A percentile compares a stretch with the other conserved stretches of the same genome.
phyloP scores from a whole-genome alignment of 2,329 filamentous ascomycete genomes.

The Pestalotiopsis sp. region DNA sequence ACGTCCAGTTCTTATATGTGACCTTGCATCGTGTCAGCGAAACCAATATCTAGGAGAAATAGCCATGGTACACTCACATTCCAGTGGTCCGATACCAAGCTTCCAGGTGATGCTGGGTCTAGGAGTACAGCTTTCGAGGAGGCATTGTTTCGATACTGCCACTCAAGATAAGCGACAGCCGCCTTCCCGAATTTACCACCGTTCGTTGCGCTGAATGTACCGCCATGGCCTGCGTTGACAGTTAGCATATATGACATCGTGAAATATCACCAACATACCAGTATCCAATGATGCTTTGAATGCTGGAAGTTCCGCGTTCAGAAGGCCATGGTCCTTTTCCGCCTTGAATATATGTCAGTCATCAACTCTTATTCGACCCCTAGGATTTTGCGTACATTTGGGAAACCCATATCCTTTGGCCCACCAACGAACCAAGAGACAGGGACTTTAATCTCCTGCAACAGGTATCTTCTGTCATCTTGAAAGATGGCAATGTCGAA shows the following conservation, averaged over 20 bases:
- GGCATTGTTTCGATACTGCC: slow-evolving; percentile 19
- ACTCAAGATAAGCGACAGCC: slow-evolving; percentile 20
- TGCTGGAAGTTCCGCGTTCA: slow-evolving; percentile 19
- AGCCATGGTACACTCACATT: neutral
- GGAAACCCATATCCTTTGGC: slow-evolving; percentile 21
- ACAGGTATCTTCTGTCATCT: slow-evolving; percentile 21
- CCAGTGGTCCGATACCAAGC: slow-evolving; percentile 1
- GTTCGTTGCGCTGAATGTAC: slow-evolving; percentile 22
- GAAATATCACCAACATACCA: neutral
- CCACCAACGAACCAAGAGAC: slow-evolving; percentile 24
- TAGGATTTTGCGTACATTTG: slow-evolving; percentile 16
- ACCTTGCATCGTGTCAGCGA: neutral
- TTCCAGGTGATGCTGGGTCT: neutral
- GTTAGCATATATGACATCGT: neutral
- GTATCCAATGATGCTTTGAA: slow-evolving; percentile 24
- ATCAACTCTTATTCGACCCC: neutral
- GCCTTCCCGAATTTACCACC: slow-evolving; percentile 22
- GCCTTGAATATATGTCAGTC: slow-evolving; percentile 13
- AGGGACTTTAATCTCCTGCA: slow-evolving; percentile 24
- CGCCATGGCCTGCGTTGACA: slow-evolving; percentile 16
- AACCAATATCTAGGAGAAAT: neutral
- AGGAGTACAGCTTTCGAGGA: neutral
- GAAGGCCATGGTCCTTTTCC: slow-evolving; percentile 21
- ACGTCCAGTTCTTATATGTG: neutral
- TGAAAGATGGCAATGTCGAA: slow-evolving; percentile 25